Evolutionary conservation across 2,329 filamentous ascomycete species (phyloP), one percentile per base, ranked within the genome.

Genomic region (Nigrograna mackinnonii): DNA sequence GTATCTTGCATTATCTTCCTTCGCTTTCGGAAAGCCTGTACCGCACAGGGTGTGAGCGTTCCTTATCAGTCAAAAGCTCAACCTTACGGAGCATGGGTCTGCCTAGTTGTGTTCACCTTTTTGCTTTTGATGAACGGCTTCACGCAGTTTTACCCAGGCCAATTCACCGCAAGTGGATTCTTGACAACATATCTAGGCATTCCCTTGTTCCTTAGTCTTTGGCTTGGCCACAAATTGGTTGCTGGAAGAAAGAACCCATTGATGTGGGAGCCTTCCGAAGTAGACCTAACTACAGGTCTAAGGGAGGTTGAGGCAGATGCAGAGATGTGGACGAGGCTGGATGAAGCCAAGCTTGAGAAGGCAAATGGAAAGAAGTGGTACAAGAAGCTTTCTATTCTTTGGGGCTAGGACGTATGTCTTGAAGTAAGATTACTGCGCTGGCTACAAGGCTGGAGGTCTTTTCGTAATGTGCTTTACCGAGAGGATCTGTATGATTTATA

Each of bases 71-170:
- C 74, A 13, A 55, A 57, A 19, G 50, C 82, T 9, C 81, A 84
- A 53, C 81, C 87, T 0, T 90, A 86, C 56, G 80, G 80, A 2
- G 79, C 85, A 0, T 87, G 77, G 56, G 69, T 80, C 42, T 76
- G 77, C 7, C 73, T 89, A 1, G 60, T 77, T 17, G 56, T 82
- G 17, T 76, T 89, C 38, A 58, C 65, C 5, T 65, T 87, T 16
- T 72, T 90, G n/a, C 80, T 79, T 1, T 65, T 91, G 4, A 84
- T 87, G 52, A 88, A 88, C 55, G 87, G 86, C 1, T 91, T 90
- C 66, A 79, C 83, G 22, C 78, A 85, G 7, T 90, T 91, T 62
- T 85, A 39, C 21, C 47, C 44, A 11, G 44, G 85, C 58, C 71
- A 82, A 18, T 91, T 83, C 77, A 78, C 72, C 6, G 78, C 75